Evolutionary conservation across 1,139 yeast genomes (phyloP), one percentile per base, ranked within the genome.

Genomic region (Suhomyces yuchorum): DNA sequence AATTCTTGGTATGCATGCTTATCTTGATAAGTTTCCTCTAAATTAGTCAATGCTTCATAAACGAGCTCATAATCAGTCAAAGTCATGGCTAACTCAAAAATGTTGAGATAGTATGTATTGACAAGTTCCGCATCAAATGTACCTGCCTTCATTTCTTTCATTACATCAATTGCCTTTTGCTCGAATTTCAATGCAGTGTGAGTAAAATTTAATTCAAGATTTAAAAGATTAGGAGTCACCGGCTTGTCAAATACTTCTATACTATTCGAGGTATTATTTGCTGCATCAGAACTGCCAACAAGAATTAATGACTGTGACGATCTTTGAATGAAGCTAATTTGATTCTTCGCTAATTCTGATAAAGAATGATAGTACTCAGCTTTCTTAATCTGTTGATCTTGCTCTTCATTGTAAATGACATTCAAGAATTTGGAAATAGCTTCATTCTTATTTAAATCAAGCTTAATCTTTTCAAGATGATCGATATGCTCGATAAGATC

Each of bases 341-440:
- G 68, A 11, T 58, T 47, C 40, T 62, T 60, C 4, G 70, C 61
- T 37, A 72, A 60, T 40, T 59, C 58, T 4, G 75, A 64, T 36
- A 74, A 63, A 20, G 67, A 57, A 54, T 73, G 77, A 53, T 55
- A 74, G 56, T 72, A 75, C 30, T 65, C 61, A 1, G 72, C 62
- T 47, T 64, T 62, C 23, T 52, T 51, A 8, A 56, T 20, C n/a
- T 47, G 51, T 8, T 37, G 43, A 22, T 55, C 50, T 1, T 48
- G 18, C 12, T 55, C 54, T 5, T 51, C 48, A 17, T 50, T 42
- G 43, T 59, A 61, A n/a, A 67, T 56, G 1, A 62, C 47, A 17
- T 56, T 51, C 42, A 67, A 57, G 37, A 69, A 67, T 1, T 46
- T 36, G 18, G 52, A 53, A 8, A 68, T 56, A 15, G 50, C 49